Conservation (phyloP, 169 alveolate species). For the Plasmodium knowlesi region DNA sequence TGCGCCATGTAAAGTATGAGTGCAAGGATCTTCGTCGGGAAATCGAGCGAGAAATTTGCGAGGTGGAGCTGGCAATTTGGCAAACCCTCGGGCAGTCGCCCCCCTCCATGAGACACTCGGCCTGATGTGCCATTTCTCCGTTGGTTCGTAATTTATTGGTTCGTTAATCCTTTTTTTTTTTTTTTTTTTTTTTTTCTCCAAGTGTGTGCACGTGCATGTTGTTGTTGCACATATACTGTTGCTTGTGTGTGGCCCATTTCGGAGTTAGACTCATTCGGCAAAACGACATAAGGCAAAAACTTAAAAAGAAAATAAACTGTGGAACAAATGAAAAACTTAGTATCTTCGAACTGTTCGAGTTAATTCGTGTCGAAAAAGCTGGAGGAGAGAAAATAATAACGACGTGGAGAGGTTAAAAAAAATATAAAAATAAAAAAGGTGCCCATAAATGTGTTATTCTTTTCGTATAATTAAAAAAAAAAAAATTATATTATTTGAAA, state of each 20-base stretch:
- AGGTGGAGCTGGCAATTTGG: not conserved
- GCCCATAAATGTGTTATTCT: not conserved
- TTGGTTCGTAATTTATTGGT: too few relatives aligned
- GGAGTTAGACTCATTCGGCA: not conserved
- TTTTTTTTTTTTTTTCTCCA: too few relatives aligned
- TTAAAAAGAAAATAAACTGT: not conserved
- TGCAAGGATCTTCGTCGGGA: constrained; percentile 1
- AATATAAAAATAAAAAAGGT: not conserved
- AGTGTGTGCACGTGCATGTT: not conserved
- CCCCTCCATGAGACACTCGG: not conserved
- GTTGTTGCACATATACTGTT: not conserved
- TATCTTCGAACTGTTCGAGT: not conserved
- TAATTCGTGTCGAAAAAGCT: not conserved
- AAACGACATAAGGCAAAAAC: not conserved
- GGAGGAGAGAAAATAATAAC: not conserved
- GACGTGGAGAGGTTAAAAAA: not conserved
- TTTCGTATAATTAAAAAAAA: not conserved
- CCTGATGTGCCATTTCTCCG: too few relatives aligned
- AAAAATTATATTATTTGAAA: not conserved
- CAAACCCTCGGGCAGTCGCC: not conserved
- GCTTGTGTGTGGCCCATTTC: not conserved
- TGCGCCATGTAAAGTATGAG: constrained; percentile 10
- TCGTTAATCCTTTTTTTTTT: too few relatives aligned
- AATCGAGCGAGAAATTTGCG: constrained; percentile 7
- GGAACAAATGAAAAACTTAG: not conserved